Evolutionary conservation across 768 basidiomycete genomes (phyloP), one percentile per base, ranked within the genome.

Genomic region (Pilatotrama ljubarskyi): DNA sequence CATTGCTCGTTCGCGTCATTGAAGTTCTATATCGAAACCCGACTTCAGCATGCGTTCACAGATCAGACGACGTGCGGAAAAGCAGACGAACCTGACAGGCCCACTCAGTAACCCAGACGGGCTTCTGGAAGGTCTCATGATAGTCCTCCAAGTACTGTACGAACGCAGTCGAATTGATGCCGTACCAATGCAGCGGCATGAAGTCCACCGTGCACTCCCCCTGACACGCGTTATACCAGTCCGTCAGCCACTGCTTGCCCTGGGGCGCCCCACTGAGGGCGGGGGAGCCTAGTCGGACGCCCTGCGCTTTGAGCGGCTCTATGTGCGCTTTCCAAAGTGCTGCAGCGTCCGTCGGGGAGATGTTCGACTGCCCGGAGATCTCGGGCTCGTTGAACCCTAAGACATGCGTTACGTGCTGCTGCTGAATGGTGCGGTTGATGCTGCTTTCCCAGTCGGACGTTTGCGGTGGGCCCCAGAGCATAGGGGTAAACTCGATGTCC

Each of bases 51-150:
- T n/a, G n/a, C n/a, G n/a, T n/a, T n/a, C n/a, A n/a, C n/a, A n/a
- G n/a, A n/a, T n/a, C n/a, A n/a, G n/a, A n/a, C n/a, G n/a, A n/a
- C 42, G 36, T 5, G n/a, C 51, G n/a, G 11, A 18, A 35, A n/a
- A 13, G 14, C 24, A n/a, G 22, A 44, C 63, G 2, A 26, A 73
- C 72, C 69, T 74, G 81, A 63, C 82, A 83, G 0, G 81, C 80
- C 81, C 82, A 84, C 65, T 85, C 85, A 0, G 84, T 86, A 0
- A 85, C 78, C 84, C 84, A 85, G 15, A 85, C 69, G 4, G 82
- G 78, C 36, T 71, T 71, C 52, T 82, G 73, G 69, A 84, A 86
- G 5, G 81, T 80, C 10, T 75, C 55, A 64, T 83, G 76, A 64
- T 79, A 84, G 67, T 83, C 80, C 49, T 75, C 68, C 22, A 84